These are phyloP conservation scores for Chamaecyparis obtusa DNA, from an alignment of 75 land plant species.

Conservation along the genomic window DNA sequence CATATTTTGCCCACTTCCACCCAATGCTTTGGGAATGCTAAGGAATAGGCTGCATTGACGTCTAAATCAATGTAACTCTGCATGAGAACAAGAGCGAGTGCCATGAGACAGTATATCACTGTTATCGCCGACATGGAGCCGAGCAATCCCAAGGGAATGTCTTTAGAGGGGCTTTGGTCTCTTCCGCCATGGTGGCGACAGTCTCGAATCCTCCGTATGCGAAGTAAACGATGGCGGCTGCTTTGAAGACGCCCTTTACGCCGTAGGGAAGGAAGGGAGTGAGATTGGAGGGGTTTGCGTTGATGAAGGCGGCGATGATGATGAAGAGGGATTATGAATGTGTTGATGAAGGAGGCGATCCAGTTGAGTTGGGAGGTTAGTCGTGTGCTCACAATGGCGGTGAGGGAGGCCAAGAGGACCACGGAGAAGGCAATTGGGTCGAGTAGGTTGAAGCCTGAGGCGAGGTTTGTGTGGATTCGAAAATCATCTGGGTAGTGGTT, in stretches of 20 bases:
- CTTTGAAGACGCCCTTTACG: conserved; percentile 41
- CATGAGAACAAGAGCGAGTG: conserved; percentile 46
- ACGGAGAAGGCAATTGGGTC: conserved; percentile 69
- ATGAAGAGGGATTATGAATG: conserved; percentile 58
- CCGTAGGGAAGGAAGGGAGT: conserved; percentile 35
- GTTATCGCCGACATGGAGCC: conserved; percentile 57
- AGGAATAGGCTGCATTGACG: conserved; percentile 46
- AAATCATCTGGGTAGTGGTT: conserved; percentile 30
- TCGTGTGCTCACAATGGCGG: conserved; percentile 57
- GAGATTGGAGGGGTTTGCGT: conserved; percentile 52
- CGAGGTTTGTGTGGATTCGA: conserved; percentile 44
- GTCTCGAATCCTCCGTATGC: conserved; percentile 65
- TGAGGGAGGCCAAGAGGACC: conserved; percentile 32
- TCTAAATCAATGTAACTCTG: conserved; percentile 37
- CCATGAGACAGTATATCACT: conserved; percentile 56
- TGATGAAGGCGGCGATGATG: conserved; percentile 53
- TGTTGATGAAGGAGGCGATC: conserved; percentile 58
- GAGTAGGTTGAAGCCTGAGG: conserved; percentile 41
- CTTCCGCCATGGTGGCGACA: conserved; percentile 75
- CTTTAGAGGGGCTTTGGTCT: conserved; percentile 52
- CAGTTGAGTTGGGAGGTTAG: conserved; percentile 62
- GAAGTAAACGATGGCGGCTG: conserved; percentile 58
- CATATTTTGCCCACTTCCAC: conserved; percentile 74
- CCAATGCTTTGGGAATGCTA: conserved; percentile 46
- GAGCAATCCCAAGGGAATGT: conserved; percentile 64